phyloP scores from a whole-genome alignment of 306 rosid genomes.

The Coriaria nepalensis region DNA sequence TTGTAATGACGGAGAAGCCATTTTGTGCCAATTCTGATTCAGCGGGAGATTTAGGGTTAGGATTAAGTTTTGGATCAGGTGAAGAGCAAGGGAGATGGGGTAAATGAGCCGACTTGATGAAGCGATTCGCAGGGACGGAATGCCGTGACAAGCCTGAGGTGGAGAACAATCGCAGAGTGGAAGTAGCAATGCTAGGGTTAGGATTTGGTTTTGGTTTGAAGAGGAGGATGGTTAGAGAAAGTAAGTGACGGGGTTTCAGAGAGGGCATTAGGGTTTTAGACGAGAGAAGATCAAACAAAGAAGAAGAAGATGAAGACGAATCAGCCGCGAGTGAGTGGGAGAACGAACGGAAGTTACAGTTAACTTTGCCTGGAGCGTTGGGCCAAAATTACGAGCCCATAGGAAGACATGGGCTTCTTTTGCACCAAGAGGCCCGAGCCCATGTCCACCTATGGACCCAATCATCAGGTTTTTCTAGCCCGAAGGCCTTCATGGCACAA shows the following conservation, averaged over 20 bases:
- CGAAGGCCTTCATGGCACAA: too few relatives aligned
- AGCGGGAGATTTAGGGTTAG: conserved; percentile 10
- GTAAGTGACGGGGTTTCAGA: conserved; percentile 11
- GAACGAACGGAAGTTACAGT: too few relatives aligned
- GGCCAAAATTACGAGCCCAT: too few relatives aligned
- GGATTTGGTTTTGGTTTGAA: conserved; percentile 14
- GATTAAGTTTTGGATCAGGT: neutral
- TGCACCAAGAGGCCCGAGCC: too few relatives aligned
- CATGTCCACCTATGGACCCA: too few relatives aligned
- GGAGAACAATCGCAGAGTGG: conserved; percentile 19
- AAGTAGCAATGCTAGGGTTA: conserved; percentile 7
- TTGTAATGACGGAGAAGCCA: conserved; percentile 34
- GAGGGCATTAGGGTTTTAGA: conserved; percentile 14
- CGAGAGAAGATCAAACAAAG: too few relatives aligned
- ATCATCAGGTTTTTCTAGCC: too few relatives aligned
- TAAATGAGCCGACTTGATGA: conserved; percentile 38
- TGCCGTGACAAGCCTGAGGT: conserved; percentile 38
- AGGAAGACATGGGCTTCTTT: too few relatives aligned
- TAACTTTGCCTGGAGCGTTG: too few relatives aligned
- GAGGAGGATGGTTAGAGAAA: conserved; percentile 10
- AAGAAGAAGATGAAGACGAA: too few relatives aligned
- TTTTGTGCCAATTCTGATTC: conserved; percentile 11
- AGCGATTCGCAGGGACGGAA: conserved; percentile 44
- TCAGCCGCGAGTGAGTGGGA: too few relatives aligned
- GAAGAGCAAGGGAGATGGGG: conserved; percentile 6